Base-by-base conservation (phyloP, 2,329 filamentous ascomycete species). In the Trichothecium roseum region DNA sequence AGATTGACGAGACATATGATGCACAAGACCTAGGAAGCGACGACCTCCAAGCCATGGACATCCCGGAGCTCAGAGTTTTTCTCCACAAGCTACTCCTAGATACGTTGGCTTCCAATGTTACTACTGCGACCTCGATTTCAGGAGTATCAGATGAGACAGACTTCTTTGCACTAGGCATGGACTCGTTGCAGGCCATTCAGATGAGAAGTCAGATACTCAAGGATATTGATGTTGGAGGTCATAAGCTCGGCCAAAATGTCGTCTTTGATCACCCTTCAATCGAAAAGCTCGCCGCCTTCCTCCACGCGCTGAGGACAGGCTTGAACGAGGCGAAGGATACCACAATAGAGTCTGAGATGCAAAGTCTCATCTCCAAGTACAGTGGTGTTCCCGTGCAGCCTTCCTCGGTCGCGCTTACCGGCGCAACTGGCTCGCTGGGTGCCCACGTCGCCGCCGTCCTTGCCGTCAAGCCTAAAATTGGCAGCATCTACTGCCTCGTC, bases 391-490 rank as follows among this genome's bases (percentile, higher is more conserved):
- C 4, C 10, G 10, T 10, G n/a, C 13, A 22, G 3, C 8, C 37
- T 17, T 7, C 4, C 5, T 49, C 47, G 8, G 40, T 52, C 24
- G 31, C 74, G 7, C 47, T 81, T 12, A 81, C 77, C 2, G 78
- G 78, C 12, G 67, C 68, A 1, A 81, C 77, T 1, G 78, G 78
- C 8, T 75, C 73, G 2, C 60, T 81, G 0, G 78, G 78, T 5
- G 67, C 72, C 1, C 74, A 78, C 44, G 54, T 78, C 4, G 59
- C 74, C 4, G 65, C 69, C 5, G 66, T 74, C 13, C 64, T 83
- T 12, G 68, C 71, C 4, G 60, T 65, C 2, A 62, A 71, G n/a
- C 64, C 72, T 10, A 69, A 72, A 16, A 60, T 82, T 20, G 55
- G 57, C 26, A 54, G 54, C 8, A 53, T 75, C 2, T 72, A 68